Conservation (phyloP, 768 basidiomycete genomes). For the Lyophyllum shimeji region DNA sequence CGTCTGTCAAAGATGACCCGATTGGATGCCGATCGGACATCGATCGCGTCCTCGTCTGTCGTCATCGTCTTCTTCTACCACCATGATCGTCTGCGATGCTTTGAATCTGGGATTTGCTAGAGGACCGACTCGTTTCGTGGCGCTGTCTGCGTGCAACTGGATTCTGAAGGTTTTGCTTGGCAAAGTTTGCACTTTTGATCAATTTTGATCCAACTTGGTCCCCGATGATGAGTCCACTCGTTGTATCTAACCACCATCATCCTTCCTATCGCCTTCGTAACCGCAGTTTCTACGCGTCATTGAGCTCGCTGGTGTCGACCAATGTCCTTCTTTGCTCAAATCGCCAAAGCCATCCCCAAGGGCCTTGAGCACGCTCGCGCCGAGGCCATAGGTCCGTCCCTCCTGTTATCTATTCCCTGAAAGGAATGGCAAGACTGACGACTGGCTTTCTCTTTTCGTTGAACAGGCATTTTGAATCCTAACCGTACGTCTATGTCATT, state of each 20-base stretch:
- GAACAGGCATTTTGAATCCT: conserved; percentile 42
- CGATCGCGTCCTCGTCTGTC: background rate
- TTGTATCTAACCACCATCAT: conserved; percentile 8
- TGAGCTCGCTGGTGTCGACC: background rate
- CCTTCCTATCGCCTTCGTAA: background rate
- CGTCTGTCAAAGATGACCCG: background rate
- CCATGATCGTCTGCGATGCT: background rate
- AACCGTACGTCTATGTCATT: conserved; percentile 36
- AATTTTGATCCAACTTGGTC: background rate
- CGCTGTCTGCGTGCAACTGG: background rate
- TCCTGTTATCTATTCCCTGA: background rate
- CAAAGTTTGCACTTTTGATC: conserved; percentile 1
- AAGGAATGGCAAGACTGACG: background rate
- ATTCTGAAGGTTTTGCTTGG: conserved; percentile 3
- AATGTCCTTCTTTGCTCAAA: conserved; percentile 30
- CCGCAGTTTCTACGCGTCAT: background rate
- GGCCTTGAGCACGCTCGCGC: conserved; percentile 39
- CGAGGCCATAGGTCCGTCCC: conserved; percentile 34
- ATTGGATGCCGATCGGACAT: background rate
- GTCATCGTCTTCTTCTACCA: background rate
- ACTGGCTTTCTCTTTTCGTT: background rate
- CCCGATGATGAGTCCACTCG: background rate
- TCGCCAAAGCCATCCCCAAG: conserved; percentile 28
- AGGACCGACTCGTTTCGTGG: too few species aligned
- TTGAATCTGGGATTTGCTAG: background rate